Base-by-base conservation (phyloP, 2,329 filamentous ascomycete species). In the Nectriaceae sp. region DNA sequence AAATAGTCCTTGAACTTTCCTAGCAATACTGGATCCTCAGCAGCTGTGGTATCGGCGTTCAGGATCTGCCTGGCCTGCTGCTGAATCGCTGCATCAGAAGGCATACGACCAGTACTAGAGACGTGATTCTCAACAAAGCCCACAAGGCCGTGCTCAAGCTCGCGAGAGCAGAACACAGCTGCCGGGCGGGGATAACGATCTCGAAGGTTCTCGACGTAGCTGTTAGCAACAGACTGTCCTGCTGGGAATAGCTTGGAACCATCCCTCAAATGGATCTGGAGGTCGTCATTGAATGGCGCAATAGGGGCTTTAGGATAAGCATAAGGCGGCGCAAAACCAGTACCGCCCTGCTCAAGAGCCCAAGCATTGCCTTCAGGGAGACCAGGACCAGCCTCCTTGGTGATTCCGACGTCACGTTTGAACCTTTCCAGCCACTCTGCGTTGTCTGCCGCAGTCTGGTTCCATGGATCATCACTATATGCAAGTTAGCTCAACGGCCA, bases 381-480 rank as follows among this genome's bases (percentile, higher is more conserved):
- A 2, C 79, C 80, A 0, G 80, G 80, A 0, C 80, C 78, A 4
- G 70, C 66, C 10, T 72, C 69, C n/a, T 71, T 64, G 1, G 78
- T 63, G 22, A 85, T 76, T 16, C 80, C 80, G 1, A 70, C 73
- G 40, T 81, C 75, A 11, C 80, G 75, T 64, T 86, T 85, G 69
- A 86, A 85, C 38, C 82, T 75, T 47, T 76, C 72, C 11, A 86
- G 72, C 83, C 83, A 86, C 64, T 85, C 82, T 1, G 72, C 74
- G 54, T 85, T 85, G 59, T 85, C 83, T 22, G 82, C 82, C 1
- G 80, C 79, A 0, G 82, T 85, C 56, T 83, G 78, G 61, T 85
- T 85, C 78, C 81, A 84, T 3, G 80, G 79, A 56, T 85, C 82
- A 47, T 85, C 82, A 47, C 79, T 82, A 16, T 3, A 20, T 5